A percentile compares a stretch with the other conserved stretches of the same genome.
These are phyloP conservation scores for Colletotrichum siamense DNA, from an alignment of 2,329 filamentous ascomycete species.

Conservation along the genomic window DNA sequence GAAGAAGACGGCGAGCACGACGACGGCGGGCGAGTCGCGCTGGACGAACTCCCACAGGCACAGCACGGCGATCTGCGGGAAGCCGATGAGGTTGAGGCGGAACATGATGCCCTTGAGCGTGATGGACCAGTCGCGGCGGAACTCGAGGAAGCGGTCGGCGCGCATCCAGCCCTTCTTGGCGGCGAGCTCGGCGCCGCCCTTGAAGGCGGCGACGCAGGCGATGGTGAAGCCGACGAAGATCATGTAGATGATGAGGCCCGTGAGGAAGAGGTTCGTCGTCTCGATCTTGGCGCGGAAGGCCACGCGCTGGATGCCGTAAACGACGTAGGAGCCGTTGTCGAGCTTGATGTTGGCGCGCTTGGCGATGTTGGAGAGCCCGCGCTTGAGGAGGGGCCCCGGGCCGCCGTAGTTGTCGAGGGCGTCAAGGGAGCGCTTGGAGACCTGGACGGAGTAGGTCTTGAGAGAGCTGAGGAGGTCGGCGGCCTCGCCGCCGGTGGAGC, in stretches of 20 bases:
- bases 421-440: slow-evolving; percentile 68
- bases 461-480: slow-evolving; percentile 79
- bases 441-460: slow-evolving; percentile 77
- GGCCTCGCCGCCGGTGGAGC: slow-evolving; percentile 86
- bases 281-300: slow-evolving; percentile 88
- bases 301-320: slow-evolving; percentile 87
- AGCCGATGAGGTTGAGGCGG: slow-evolving; percentile 88
- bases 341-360: slow-evolving; percentile 62
- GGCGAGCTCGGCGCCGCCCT: slow-evolving; percentile 78
- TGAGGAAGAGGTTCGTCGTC: slow-evolving; percentile 91
- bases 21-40: slow-evolving; percentile 82
- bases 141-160: slow-evolving; percentile 86
- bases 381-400: slow-evolving; percentile 42
- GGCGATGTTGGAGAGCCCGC: slow-evolving; percentile 48
- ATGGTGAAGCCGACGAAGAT: slow-evolving; percentile 80
- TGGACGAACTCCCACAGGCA: slow-evolving; percentile 93
- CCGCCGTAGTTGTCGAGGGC: slow-evolving; percentile 32
- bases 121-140: slow-evolving; percentile 92
- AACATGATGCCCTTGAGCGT: slow-evolving; percentile 94
- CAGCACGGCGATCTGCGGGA: slow-evolving; percentile 87
- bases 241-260: slow-evolving; percentile 87
- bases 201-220: slow-evolving; percentile 77
- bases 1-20: slow-evolving; percentile 89
- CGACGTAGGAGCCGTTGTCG: slow-evolving; percentile 61
- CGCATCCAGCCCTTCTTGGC: slow-evolving; percentile 80